Percentiles rank a stretch among this genome's conserved stretches.
Conservation (phyloP, 225 moss, liverwort and hornwort species). For the Asterella californica region DNA sequence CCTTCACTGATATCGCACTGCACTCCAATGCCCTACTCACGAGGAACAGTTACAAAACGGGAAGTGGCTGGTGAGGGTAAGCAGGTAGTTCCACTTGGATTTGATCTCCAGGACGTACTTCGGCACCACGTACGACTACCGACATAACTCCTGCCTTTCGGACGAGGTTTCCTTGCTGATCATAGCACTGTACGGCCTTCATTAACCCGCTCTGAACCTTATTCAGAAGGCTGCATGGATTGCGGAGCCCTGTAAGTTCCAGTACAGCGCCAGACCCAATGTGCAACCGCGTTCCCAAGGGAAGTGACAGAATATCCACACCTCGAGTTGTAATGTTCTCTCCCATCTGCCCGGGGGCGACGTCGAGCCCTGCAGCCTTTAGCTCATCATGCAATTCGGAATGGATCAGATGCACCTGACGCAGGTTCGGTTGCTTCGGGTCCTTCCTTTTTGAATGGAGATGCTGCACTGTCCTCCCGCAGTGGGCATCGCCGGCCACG, state of each 20-base stretch:
- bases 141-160: constrained; percentile 21
- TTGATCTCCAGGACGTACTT: constrained; percentile 13
- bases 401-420: constrained; percentile 23
- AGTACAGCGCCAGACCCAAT: constrained; percentile 15
- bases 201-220: constrained; percentile 14
- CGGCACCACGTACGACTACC: constrained; percentile 5
- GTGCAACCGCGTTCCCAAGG: constrained; percentile 16
- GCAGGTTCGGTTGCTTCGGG: constrained; percentile 9
- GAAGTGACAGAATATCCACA: constrained; percentile 12
- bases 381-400: constrained; percentile 24
- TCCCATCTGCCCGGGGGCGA: constrained; percentile 20
- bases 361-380: neutral
- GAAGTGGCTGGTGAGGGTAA: constrained; percentile 17
- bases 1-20: neutral
- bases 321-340: constrained; percentile 29
- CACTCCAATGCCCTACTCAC: neutral
- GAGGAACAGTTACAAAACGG: neutral
- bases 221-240: constrained; percentile 12
- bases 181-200: neutral
- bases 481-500: constrained; percentile 17
- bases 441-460: neutral
- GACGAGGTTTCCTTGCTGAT: neutral
- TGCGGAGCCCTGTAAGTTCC: constrained; percentile 20
- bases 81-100: constrained; percentile 21
- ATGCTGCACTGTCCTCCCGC: constrained; percentile 14